Percentiles rank a stretch among this genome's conserved stretches.
Conservation (phyloP, 805 yeast species). For the Soucietia sequanensis region DNA sequence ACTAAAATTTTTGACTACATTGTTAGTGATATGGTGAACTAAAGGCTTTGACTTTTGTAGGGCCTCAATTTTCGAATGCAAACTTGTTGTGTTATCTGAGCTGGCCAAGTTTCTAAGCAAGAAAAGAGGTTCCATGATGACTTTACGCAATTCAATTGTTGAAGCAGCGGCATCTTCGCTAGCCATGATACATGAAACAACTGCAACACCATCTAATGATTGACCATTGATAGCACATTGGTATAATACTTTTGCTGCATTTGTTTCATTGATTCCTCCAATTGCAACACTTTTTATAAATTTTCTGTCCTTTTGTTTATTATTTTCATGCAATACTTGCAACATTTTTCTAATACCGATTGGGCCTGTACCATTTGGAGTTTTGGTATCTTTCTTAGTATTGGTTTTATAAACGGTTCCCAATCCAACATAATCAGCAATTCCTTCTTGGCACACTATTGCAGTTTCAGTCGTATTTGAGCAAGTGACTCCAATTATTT, state of each 20-base stretch:
- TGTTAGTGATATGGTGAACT: conserved; percentile 85
- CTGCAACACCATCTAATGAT: conserved; percentile 76
- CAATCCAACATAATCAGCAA: conserved; percentile 80
- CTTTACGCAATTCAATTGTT: conserved; percentile 36
- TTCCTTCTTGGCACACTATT: conserved; percentile 45
- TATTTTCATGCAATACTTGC: conserved; percentile 34
- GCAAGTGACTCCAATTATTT: conserved; percentile 79
- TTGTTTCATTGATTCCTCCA: conserved; percentile 71
- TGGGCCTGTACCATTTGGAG: conserved; percentile 58
- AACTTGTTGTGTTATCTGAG: neutral
- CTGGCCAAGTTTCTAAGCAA: conserved; percentile 11
- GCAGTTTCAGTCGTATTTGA: conserved; percentile 55
- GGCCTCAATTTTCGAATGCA: conserved; percentile 7
- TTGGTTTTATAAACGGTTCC: conserved; percentile 75
- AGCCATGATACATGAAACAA: conserved; percentile 85
- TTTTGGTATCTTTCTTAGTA: conserved; percentile 60
- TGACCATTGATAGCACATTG: conserved; percentile 46
- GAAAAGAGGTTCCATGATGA: conserved; percentile 26
- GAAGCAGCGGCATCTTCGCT: conserved; percentile 50
- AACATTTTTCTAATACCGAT: conserved; percentile 60
- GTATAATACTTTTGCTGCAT: conserved; percentile 56
- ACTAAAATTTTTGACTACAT: conserved; percentile 83
- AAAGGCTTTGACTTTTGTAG: conserved; percentile 48
- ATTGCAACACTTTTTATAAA: conserved; percentile 66
- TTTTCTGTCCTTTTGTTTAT: conserved; percentile 18